Conservation (phyloP, 2,329 filamentous ascomycete genomes). For the Hysterium pulicare region DNA sequence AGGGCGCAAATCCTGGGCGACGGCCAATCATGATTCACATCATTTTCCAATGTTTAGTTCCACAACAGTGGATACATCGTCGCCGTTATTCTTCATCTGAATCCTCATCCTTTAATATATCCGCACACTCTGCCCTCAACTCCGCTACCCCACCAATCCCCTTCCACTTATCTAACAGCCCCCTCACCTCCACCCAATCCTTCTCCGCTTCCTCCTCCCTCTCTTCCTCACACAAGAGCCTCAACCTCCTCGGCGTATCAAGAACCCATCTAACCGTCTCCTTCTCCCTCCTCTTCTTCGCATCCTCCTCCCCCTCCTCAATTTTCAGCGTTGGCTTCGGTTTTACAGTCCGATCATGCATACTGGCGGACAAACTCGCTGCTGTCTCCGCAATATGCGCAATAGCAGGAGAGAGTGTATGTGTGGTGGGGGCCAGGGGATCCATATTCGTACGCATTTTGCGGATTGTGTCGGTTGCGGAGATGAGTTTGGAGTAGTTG, state of each 20-base stretch:
- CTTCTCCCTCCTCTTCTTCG: slow-evolving; percentile 43
- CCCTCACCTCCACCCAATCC: slow-evolving; percentile 45
- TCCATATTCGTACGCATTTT: slow-evolving; percentile 85
- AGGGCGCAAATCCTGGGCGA: no score
- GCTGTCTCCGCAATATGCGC: slow-evolving; percentile 68
- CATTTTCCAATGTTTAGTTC: background rate
- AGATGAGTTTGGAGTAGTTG: slow-evolving; percentile 95
- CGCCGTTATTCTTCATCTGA: no score
- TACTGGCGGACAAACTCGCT: slow-evolving; percentile 36
- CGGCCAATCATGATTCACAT: background rate
- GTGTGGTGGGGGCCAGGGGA: slow-evolving; percentile 69
- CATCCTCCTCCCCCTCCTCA: slow-evolving; percentile 28
- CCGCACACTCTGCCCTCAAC: slow-evolving; percentile 37
- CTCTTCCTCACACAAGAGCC: slow-evolving; percentile 57
- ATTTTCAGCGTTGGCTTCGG: slow-evolving; percentile 21
- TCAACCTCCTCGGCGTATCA: slow-evolving; percentile 58
- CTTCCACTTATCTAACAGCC: slow-evolving; percentile 43
- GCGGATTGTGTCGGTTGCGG: slow-evolving; percentile 93
- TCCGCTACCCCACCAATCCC: slow-evolving; percentile 42
- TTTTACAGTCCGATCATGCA: slow-evolving; percentile 24
- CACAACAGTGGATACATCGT: background rate
- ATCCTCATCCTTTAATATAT: slow-evolving; percentile 17
- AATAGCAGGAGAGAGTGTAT: slow-evolving; percentile 70
- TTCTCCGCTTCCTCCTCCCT: slow-evolving; percentile 57
- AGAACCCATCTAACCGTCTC: slow-evolving; percentile 63